phyloP scores from a whole-genome alignment of 2,329 filamentous ascomycete species.

The Penicillium paneum region DNA sequence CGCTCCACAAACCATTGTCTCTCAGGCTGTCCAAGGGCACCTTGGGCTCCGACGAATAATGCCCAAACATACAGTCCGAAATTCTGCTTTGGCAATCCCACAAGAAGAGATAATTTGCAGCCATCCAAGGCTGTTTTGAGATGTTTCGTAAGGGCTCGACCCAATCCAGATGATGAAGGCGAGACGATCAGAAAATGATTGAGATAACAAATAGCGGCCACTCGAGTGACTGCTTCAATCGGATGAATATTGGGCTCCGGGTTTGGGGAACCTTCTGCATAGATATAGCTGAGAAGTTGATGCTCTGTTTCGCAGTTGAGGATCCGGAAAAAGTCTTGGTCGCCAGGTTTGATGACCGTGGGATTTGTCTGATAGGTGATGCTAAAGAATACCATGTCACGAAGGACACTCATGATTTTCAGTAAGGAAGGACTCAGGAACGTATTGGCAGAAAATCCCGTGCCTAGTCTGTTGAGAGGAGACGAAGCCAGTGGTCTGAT shows the following conservation, averaged over 20 bases:
- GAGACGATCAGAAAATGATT: slow-evolving; percentile 34
- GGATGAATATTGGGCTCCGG: slow-evolving; percentile 20
- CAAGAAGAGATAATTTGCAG: slow-evolving; percentile 18
- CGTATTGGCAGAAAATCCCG: slow-evolving; percentile 27
- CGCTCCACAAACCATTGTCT: slow-evolving; percentile 32
- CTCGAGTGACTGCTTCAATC: slow-evolving; percentile 31
- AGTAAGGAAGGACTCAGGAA: slow-evolving; percentile 30
- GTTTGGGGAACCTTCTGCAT: slow-evolving; percentile 10
- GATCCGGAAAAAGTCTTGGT: slow-evolving; percentile 34
- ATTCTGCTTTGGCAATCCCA: slow-evolving; percentile 17
- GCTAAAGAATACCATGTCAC: slow-evolving; percentile 35
- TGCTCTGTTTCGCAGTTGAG: slow-evolving; percentile 38
- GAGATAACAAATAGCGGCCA: slow-evolving; percentile 33
- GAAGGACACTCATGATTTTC: slow-evolving; percentile 25
- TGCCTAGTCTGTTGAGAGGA: slow-evolving; percentile 24
- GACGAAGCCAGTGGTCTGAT: slow-evolving; percentile 30
- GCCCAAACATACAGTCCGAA: slow-evolving; percentile 32
- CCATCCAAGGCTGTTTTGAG: slow-evolving; percentile 21
- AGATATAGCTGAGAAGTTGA: slow-evolving; percentile 39
- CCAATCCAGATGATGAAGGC: slow-evolving; percentile 33
- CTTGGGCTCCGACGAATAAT: slow-evolving; percentile 34
- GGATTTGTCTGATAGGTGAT: slow-evolving; percentile 25
- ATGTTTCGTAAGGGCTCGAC: slow-evolving; percentile 34
- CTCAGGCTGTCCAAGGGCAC: slow-evolving; percentile 28
- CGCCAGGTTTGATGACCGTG: slow-evolving; percentile 19